Evolutionary conservation across 108 stramenopile species (phyloP), one percentile per base, ranked within the genome.

Genomic region (Parietichytrium sp.): DNA sequence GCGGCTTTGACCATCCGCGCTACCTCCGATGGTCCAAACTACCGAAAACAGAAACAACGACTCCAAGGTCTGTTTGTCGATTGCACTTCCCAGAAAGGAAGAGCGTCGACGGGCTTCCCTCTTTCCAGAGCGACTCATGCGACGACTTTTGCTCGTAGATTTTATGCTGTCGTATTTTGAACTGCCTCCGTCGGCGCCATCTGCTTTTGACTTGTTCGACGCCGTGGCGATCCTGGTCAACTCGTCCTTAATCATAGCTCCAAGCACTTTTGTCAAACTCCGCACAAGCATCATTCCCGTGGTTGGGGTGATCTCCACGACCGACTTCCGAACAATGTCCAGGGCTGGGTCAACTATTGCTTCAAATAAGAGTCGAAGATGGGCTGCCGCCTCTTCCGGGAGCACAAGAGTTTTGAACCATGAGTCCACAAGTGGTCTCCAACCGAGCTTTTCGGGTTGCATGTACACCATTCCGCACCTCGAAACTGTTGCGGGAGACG

Each of bases 401-500:
- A 89, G 61, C 29, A 79, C 78, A 27, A 88, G 85, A 36, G 80
- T 48, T n/a, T 51, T 7, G 29, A 92, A 51, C 91, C 91, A 92
- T 12, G 86, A 72, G 55, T 79, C 84, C 10, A 90, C 31, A 30
- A 92, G 49, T 12, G 91, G 91, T 49, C 81, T 84, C 90, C 90
- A 91, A 8, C 91, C 90, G 4, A 92, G 78, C 52, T 87, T 55
- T 31, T 89, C 88, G 4, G 91, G 91, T 85, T 92, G 90, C 83
- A 92, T 85, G 85, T 92, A 92, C 72, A 92, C 87, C 91, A 92
- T 92, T 4, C 91, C 91, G 78, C 91, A 92, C 4, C 91, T 84
- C 36, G 88, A 89, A 3, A 92, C 91, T 4, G 91, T 92, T 13
- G 91, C 91, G 4, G 91, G 91, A 1, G 88, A 89, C 25, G 91